These are phyloP conservation scores for Ophiocordyceps camponoti-rufipedis DNA, from an alignment of 2,329 filamentous ascomycete genomes.

Conservation along the genomic window DNA sequence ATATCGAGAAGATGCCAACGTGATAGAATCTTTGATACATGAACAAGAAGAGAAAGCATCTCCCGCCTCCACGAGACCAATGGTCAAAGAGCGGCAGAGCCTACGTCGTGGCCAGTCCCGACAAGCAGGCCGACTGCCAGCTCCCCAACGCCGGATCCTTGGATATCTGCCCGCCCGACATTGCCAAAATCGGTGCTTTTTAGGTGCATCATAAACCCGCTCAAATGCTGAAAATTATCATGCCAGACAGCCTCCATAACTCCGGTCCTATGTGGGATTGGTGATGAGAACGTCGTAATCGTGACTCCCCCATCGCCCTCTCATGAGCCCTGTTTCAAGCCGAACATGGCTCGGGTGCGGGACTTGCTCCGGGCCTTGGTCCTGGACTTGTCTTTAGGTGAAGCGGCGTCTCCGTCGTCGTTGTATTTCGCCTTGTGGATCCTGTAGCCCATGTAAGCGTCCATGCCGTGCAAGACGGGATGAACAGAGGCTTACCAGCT, in stretches of 20 bases:
- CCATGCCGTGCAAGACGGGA: neutral
- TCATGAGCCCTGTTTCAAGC: slow-evolving; percentile 17
- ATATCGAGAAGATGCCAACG: no score
- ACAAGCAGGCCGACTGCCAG: neutral
- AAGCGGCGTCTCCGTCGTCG: slow-evolving; percentile 32
- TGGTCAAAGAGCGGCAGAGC: no score
- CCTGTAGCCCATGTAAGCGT: slow-evolving; percentile 29
- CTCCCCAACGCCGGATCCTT: neutral
- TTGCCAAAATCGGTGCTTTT: neutral
- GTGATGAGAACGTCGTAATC: neutral
- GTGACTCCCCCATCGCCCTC: neutral
- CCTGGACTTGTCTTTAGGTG: slow-evolving; percentile 23
- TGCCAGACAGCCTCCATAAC: neutral
- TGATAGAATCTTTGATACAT: neutral
- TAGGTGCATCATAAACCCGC: neutral
- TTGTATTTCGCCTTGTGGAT: slow-evolving; percentile 94
- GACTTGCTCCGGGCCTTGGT: slow-evolving; percentile 63
- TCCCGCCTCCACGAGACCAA: neutral
- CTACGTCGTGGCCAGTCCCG: no score
- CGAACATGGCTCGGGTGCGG: slow-evolving; percentile 55
- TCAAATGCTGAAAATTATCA: neutral
- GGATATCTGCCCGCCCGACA: neutral
- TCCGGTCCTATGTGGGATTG: neutral
- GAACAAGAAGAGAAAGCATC: neutral
- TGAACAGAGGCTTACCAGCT: slow-evolving; percentile 56